Conservation (phyloP, 306 rosid genomes). For the Calophaca sinica region DNA sequence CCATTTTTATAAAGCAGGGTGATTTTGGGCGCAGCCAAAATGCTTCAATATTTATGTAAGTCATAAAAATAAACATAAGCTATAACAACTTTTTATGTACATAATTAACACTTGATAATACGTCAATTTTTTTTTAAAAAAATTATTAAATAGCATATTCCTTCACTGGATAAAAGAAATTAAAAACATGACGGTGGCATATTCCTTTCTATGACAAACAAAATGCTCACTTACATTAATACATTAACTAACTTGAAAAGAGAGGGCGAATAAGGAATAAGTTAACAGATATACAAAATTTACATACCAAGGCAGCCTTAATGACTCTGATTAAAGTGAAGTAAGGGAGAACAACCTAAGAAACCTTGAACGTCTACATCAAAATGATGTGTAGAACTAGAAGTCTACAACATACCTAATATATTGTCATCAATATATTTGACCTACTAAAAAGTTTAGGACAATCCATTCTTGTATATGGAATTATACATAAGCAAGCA, state of each 20-base stretch:
- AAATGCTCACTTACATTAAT: constrained; percentile 41
- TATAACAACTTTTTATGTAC: not conserved
- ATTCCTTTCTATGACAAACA: constrained; percentile 38
- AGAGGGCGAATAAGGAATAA: not conserved
- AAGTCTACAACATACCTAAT: constrained; percentile 33
- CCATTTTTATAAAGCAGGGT: not conserved
- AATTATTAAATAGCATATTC: not conserved
- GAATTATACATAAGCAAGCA: constrained; percentile 51
- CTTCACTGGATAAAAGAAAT: too few relatives aligned
- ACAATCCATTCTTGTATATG: constrained; percentile 47
- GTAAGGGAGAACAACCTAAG: constrained; percentile 45
- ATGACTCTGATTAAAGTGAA: constrained; percentile 41
- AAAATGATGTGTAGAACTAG: constrained; percentile 38
- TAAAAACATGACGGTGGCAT: not conserved
- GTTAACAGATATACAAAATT: constrained; percentile 59
- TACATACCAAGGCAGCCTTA: constrained; percentile 54
- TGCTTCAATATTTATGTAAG: not conserved
- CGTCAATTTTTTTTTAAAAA: not conserved
- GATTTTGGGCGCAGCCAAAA: not conserved
- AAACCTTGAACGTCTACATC: constrained; percentile 48
- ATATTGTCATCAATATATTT: constrained; percentile 44
- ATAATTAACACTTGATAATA: not conserved
- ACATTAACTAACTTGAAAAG: constrained; percentile 23
- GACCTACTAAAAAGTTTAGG: constrained; percentile 51
- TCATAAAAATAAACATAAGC: not conserved